These are phyloP conservation scores for Chrysopogon serrulatus DNA, from an alignment of 176 grass and related monocot species.

Conservation along the genomic window DNA sequence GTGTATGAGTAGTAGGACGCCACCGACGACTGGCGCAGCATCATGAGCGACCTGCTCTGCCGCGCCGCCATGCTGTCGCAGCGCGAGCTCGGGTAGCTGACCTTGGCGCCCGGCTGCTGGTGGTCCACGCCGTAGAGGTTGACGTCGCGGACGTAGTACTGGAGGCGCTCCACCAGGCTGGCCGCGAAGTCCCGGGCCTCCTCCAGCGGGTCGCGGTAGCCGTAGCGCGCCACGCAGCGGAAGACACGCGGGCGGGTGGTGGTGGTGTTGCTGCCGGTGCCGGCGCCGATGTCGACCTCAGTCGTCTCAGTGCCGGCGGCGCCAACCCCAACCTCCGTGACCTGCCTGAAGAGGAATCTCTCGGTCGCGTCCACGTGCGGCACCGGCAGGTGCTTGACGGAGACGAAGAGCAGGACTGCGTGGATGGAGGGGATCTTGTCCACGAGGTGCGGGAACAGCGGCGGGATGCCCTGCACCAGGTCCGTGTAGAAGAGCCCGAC, in stretches of 20 bases:
- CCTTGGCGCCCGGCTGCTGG: neutral
- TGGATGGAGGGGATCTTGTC: conserved; percentile 66
- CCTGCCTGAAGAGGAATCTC: conserved; percentile 64
- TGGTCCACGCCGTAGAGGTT: conserved; percentile 34
- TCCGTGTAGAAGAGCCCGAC: conserved; percentile 74
- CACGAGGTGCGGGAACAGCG: conserved; percentile 64
- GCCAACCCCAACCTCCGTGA: too few species aligned
- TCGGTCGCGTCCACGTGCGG: conserved; percentile 46
- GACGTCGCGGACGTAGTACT: conserved; percentile 58
- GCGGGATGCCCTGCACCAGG: conserved; percentile 79
- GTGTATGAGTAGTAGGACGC: conserved; percentile 18
- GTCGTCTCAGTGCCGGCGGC: too few species aligned
- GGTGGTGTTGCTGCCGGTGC: neutral
- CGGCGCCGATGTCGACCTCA: too few species aligned
- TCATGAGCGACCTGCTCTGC: neutral
- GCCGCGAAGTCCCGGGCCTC: conserved; percentile 45
- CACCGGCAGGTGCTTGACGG: conserved; percentile 66
- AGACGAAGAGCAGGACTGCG: conserved; percentile 65
- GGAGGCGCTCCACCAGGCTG: conserved; percentile 40
- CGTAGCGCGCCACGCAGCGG: conserved; percentile 69
- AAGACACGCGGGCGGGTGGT: conserved; percentile 17
- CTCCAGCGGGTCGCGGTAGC: conserved; percentile 64
- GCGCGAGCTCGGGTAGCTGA: conserved; percentile 56
- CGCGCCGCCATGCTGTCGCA: conserved; percentile 31
- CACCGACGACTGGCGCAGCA: neutral